Evolutionary conservation across 805 yeast genomes (phyloP).

Genomic region (Saccharomycopsis sp.): DNA sequence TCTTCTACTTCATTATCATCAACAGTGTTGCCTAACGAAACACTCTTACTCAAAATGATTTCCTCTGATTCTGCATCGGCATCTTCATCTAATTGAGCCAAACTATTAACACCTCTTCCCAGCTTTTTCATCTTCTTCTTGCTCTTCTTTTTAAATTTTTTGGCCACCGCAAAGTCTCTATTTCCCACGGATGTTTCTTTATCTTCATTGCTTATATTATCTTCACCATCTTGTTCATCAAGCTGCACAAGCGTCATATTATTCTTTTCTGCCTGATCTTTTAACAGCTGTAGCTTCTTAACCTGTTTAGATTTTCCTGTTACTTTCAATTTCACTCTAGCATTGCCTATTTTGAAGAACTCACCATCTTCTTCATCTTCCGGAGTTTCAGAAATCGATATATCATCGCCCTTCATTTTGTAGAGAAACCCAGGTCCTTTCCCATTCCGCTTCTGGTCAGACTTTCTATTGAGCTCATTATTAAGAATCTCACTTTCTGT

Average conservation of each 20-base stretch:
- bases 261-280: slow-evolving; percentile 8
- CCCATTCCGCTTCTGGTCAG: slow-evolving; percentile 7
- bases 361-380: slow-evolving; percentile 15
- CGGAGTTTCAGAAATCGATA: slow-evolving; percentile 5
- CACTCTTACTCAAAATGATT: slow-evolving; percentile 23
- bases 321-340: slow-evolving; percentile 8
- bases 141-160: slow-evolving; percentile 14
- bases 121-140: slow-evolving; percentile 24
- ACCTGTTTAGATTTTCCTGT: slow-evolving; percentile 5
- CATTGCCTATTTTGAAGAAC: slow-evolving; percentile 22
- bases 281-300: slow-evolving; percentile 1
- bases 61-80: slow-evolving; percentile 16
- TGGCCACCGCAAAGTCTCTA: slow-evolving; percentile 5
- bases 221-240: slow-evolving; percentile 8
- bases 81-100: slow-evolving; percentile 9
- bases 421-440: slow-evolving; percentile 15
- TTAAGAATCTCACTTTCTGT: slow-evolving; percentile 29
- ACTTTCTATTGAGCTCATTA: slow-evolving; percentile 24
- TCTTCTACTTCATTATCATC: slow-evolving; percentile 7
- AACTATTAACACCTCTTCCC: slow-evolving; percentile 14
- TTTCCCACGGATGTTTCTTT: slow-evolving; percentile 2
- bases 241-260: slow-evolving; percentile 13
- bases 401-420: slow-evolving; percentile 17
- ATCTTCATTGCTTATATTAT: no score
- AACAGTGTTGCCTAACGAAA: slow-evolving; percentile 22